Conservation (phyloP, 2,329 filamentous ascomycete genomes). For the Aspergillus fischeri region DNA sequence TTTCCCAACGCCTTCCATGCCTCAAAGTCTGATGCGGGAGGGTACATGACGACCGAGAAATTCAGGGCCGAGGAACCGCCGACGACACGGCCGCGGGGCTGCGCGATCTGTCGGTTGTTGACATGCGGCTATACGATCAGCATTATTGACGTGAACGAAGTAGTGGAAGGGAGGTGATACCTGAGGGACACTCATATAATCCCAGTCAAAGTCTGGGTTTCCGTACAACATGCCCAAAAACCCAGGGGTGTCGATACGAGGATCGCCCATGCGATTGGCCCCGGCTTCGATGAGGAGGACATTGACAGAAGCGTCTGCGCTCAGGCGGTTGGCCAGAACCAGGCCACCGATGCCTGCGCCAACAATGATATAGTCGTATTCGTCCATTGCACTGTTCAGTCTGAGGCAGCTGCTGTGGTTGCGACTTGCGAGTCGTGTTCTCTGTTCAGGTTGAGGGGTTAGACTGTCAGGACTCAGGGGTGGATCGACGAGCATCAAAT, state of each 20-base stretch:
- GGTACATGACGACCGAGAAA: slow-evolving; percentile 27
- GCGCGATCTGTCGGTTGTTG: slow-evolving; percentile 37
- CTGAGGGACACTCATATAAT: slow-evolving; percentile 23
- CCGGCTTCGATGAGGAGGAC: slow-evolving; percentile 30
- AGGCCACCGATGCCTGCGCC: slow-evolving; percentile 32
- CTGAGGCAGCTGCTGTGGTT: neutral
- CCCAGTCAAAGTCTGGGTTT: slow-evolving; percentile 23
- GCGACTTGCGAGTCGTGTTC: neutral
- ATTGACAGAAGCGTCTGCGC: slow-evolving; percentile 19
- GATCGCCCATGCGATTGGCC: slow-evolving; percentile 18
- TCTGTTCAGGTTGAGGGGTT: neutral
- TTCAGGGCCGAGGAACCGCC: slow-evolving; percentile 49
- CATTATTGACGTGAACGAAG: neutral
- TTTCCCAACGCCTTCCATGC: slow-evolving; percentile 46
- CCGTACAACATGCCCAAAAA: slow-evolving; percentile 15
- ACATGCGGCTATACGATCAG: slow-evolving; percentile 24
- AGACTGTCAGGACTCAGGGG: neutral
- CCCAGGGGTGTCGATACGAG: slow-evolving; percentile 20
- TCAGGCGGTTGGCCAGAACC: slow-evolving; percentile 29
- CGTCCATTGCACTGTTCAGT: neutral
- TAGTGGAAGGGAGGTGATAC: slow-evolving; percentile 1
- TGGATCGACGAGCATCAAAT: neutral
- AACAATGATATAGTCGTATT: slow-evolving; percentile 28
- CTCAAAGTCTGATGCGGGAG: slow-evolving; percentile 38
- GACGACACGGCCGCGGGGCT: slow-evolving; percentile 47